Evolutionary conservation across 2,329 filamentous ascomycete species (phyloP).

Genomic region (Mycosphaerella sp.): DNA sequence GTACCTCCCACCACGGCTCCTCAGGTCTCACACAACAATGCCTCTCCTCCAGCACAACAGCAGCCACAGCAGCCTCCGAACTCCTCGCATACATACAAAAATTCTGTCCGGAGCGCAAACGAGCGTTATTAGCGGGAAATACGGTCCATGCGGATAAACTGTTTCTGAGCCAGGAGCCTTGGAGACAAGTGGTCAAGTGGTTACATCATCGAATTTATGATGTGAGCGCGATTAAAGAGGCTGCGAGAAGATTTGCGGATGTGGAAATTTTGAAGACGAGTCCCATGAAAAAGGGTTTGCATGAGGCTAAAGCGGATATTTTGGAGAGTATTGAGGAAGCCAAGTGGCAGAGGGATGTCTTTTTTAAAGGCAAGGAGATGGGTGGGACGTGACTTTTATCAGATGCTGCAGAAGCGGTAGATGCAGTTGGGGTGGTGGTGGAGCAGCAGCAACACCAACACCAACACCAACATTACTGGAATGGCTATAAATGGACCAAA

Average conservation of each 20-base stretch:
- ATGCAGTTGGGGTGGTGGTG: too few relatives aligned
- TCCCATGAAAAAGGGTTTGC: conserved; percentile 67
- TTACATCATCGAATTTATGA: conserved; percentile 88
- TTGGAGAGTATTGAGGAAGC: conserved; percentile 93
- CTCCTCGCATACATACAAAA: conserved; percentile 72
- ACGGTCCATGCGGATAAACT: conserved; percentile 83
- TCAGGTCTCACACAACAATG: conserved; percentile 78
- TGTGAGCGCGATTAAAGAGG: conserved; percentile 89
- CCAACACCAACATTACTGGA: background rate
- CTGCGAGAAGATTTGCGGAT: conserved; percentile 70
- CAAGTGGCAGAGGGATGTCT: conserved; percentile 65
- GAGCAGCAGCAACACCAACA: background rate
- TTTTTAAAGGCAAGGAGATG: conserved; percentile 49
- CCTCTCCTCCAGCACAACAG: conserved; percentile 63
- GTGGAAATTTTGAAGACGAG: conserved; percentile 53
- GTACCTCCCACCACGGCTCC: conserved; percentile 66
- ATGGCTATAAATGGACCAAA: background rate
- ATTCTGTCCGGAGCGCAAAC: conserved; percentile 59
- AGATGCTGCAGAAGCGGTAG: too few relatives aligned
- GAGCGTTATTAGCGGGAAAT: conserved; percentile 78
- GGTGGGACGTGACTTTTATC: background rate
- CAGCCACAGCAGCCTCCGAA: conserved; percentile 62
- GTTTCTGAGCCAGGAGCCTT: conserved; percentile 71
- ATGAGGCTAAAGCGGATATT: conserved; percentile 84
- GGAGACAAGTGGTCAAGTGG: conserved; percentile 64